A percentile compares a stretch with the other conserved stretches of the same genome.
phyloP scores from a whole-genome alignment of 805 yeast species.

The Candida khao-thaluensis region DNA sequence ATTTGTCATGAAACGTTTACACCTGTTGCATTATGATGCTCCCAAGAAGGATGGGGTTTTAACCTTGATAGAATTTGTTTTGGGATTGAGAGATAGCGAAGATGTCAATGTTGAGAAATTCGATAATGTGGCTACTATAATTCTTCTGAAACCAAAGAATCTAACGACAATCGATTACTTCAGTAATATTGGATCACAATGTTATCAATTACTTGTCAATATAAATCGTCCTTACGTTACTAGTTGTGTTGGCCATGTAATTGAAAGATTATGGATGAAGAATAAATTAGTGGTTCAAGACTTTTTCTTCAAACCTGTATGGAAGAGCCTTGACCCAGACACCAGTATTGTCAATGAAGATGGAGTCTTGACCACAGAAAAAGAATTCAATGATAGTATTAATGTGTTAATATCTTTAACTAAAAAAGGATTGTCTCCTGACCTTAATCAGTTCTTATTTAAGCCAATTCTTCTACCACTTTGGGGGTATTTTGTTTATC shows the following conservation, averaged over 20 bases:
- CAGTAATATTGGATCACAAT: constrained; percentile 58
- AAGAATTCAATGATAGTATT: constrained; percentile 56
- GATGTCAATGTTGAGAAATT: constrained; percentile 65
- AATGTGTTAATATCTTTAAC: constrained; percentile 66
- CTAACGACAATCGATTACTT: constrained; percentile 53
- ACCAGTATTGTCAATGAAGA: constrained; percentile 8
- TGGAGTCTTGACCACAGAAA: constrained; percentile 41
- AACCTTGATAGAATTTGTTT: constrained; percentile 69
- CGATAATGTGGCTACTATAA: constrained; percentile 62
- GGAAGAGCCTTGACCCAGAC: constrained; percentile 45
- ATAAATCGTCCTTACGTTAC: constrained; percentile 61
- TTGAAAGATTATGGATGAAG: constrained; percentile 50
- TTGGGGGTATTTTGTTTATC: constrained; percentile 49
- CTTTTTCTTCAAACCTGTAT: constrained; percentile 53
- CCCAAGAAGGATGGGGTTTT: constrained; percentile 61
- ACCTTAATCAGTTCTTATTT: constrained; percentile 24
- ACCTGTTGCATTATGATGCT: constrained; percentile 54
- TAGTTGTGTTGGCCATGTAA: constrained; percentile 54
- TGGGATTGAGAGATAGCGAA: constrained; percentile 75
- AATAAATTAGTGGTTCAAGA: constrained; percentile 54
- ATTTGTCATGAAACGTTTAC: constrained; percentile 50
- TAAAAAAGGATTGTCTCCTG: constrained; percentile 33
- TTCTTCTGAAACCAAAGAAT: constrained; percentile 60
- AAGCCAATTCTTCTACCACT: constrained; percentile 31
- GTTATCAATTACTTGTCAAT: constrained; percentile 54